Evolutionary conservation across 805 yeast genomes (phyloP).

Genomic region (Monosporozyma solicola): DNA sequence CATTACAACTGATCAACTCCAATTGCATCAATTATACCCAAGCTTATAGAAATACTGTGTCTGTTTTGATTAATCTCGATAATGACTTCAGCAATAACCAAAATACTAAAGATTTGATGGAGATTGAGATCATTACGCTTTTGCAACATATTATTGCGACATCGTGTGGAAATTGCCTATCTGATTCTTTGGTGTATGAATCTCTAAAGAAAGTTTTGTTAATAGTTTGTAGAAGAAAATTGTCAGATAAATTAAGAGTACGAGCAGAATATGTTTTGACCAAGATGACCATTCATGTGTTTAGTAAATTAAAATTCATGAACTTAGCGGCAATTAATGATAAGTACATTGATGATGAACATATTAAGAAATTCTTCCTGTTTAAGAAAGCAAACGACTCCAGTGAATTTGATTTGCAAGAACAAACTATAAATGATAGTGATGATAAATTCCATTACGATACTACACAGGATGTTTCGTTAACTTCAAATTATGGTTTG

Average conservation of each 20-base stretch:
- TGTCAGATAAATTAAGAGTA: slow-evolving; percentile 79
- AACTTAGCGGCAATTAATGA: slow-evolving; percentile 7
- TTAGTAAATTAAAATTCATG: slow-evolving; percentile 46
- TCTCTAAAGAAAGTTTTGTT: slow-evolving; percentile 85
- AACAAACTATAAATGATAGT: neutral
- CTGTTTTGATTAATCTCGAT: slow-evolving; percentile 79
- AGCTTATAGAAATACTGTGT: slow-evolving; percentile 35
- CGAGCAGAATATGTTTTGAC: slow-evolving; percentile 80
- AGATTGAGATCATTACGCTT: slow-evolving; percentile 72
- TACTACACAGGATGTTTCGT: slow-evolving; percentile 27
- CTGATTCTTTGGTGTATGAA: slow-evolving; percentile 78
- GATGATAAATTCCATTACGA: slow-evolving; percentile 3
- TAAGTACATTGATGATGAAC: slow-evolving; percentile 16
- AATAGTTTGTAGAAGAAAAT: slow-evolving; percentile 82
- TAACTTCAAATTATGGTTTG: slow-evolving; percentile 49
- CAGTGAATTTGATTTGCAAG: slow-evolving; percentile 7
- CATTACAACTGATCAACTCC: slow-evolving; percentile 52
- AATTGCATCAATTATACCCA: slow-evolving; percentile 55
- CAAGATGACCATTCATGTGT: slow-evolving; percentile 58
- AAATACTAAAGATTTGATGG: slow-evolving; percentile 80
- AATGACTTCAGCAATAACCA: slow-evolving; percentile 89
- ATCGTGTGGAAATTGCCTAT: slow-evolving; percentile 51
- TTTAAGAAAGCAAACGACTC: neutral
- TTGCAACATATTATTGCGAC: slow-evolving; percentile 60
- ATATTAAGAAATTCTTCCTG: slow-evolving; percentile 2